A percentile compares a stretch with the other conserved stretches of the same genome.
Evolutionary conservation across 2,329 filamentous ascomycete species (phyloP).

Genomic region (Aspergillus fijiensis): DNA sequence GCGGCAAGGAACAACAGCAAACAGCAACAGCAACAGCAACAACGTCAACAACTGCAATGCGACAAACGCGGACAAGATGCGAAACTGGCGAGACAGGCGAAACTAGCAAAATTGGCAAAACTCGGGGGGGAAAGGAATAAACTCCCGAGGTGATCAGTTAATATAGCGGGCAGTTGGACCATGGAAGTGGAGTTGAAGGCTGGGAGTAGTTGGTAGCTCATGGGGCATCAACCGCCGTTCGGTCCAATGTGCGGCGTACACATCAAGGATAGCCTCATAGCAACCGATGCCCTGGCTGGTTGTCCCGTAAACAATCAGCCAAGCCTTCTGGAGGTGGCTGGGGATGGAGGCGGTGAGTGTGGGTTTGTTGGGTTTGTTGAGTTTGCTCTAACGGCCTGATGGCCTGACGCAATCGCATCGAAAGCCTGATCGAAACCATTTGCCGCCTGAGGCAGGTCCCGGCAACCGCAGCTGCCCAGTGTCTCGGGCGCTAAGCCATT

Average conservation of each 20-base stretch:
- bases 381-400: not conserved
- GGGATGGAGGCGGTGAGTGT: slow-evolving; percentile 4
- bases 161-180: slow-evolving; percentile 21
- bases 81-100: slow-evolving; percentile 3
- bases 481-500: slow-evolving; percentile 15
- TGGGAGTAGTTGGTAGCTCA: slow-evolving; percentile 26
- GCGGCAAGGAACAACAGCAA: slow-evolving; percentile 13
- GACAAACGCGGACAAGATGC: slow-evolving; percentile 7
- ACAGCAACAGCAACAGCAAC: slow-evolving; percentile 4
- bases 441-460: not conserved
- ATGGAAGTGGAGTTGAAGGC: slow-evolving; percentile 27
- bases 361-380: no score
- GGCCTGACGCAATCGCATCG: not conserved
- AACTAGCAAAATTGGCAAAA: not conserved
- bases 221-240: slow-evolving; percentile 25
- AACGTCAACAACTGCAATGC: slow-evolving; percentile 14
- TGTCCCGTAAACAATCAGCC: slow-evolving; percentile 36
- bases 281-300: slow-evolving; percentile 31
- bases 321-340: not conserved
- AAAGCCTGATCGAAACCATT: not conserved
- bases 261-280: slow-evolving; percentile 32
- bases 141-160: slow-evolving; percentile 15
- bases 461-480: not conserved
- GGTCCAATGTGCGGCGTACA: slow-evolving; percentile 34
- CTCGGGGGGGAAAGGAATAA: not conserved